Evolutionary conservation across 345 rosid genomes (phyloP).

Genomic region (Ceriops zippeliana): DNA sequence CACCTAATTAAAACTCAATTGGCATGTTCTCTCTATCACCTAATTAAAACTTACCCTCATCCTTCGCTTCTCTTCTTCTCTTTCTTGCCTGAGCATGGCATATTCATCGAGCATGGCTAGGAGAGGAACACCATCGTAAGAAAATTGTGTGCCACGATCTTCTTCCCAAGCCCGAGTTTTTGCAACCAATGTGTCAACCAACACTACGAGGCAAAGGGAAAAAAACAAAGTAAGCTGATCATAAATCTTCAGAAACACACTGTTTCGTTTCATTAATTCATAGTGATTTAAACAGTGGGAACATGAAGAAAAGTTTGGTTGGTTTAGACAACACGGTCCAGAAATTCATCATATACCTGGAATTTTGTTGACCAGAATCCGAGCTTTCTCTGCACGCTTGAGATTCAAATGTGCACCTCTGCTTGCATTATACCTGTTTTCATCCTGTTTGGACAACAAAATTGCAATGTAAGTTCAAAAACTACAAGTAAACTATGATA

Average conservation of each 20-base stretch:
- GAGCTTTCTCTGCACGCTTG: constrained; percentile 96
- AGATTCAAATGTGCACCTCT: constrained; percentile 98
- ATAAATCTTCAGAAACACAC: too few species aligned
- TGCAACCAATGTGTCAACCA: constrained; percentile 79
- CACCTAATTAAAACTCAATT: constrained; percentile 20
- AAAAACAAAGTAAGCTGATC: background rate
- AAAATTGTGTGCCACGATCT: constrained; percentile 50
- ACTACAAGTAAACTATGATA: background rate
- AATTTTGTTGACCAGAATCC: constrained; percentile 71
- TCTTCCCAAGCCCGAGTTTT: constrained; percentile 92
- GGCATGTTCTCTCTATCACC: too few species aligned
- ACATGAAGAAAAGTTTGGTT: background rate
- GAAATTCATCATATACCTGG: background rate
- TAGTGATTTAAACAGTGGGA: background rate
- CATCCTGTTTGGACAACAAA: constrained; percentile 61
- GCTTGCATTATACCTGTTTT: constrained; percentile 91
- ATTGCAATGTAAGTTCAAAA: background rate
- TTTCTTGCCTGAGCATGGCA: constrained; percentile 84
- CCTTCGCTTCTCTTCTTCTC: constrained; percentile 89
- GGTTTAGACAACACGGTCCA: background rate
- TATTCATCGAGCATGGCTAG: constrained; percentile 96
- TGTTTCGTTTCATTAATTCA: background rate
- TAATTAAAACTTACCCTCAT: constrained; percentile 46
- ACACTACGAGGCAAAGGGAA: constrained; percentile 35
- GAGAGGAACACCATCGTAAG: constrained; percentile 87